Evolutionary conservation across 2,329 filamentous ascomycete species (phyloP), one percentile per base, ranked within the genome.

Genomic region (Xylaria sp.): DNA sequence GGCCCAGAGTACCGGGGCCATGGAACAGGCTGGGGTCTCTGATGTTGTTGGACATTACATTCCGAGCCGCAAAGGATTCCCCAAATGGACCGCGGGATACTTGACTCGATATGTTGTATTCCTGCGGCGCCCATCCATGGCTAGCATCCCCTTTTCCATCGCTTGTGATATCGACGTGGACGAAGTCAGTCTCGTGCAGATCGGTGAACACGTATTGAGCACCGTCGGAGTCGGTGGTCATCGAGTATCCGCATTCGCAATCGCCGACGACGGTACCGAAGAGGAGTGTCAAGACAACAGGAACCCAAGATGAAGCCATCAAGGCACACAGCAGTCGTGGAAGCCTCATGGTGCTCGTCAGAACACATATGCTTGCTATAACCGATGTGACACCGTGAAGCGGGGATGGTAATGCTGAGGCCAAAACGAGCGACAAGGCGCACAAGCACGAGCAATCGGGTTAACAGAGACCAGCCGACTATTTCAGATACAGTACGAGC

Each of bases 221-320:
- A 4, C 76, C 72, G 33, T 80, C 79, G 54, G 80, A 75, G n/a
- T 81, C 83, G 46, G 83, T 79, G 68, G 81, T 82, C 53, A 90
- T 79, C 3, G 85, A 85, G 78, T 93, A 94, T 60, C 92, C 92
- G 76, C 92, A 95, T 74, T 92, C 87, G 80, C 92, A 94, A 69
- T 85, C 83, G 5, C 85, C 84, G 13, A 71, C 49, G 44, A 73
- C 75, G 9, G 68, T 64, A 20, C 63, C 66, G 49, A 73, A 54
- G 56, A 76, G 68, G 49, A 73, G 62, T 31, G 65, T 57, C 13
- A 72, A 44, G 28, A 71, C 51, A 42, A 58, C 61, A 3, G 67
- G 44, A 53, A 67, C 36, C 60, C 68, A 67, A 54, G 57, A 59
- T 33, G 38, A 64, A 59, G 56, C 62, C 67, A 63, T 63, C 40